Conservation (phyloP, 176 grass and related monocot species). For the Carex littledalei region DNA sequence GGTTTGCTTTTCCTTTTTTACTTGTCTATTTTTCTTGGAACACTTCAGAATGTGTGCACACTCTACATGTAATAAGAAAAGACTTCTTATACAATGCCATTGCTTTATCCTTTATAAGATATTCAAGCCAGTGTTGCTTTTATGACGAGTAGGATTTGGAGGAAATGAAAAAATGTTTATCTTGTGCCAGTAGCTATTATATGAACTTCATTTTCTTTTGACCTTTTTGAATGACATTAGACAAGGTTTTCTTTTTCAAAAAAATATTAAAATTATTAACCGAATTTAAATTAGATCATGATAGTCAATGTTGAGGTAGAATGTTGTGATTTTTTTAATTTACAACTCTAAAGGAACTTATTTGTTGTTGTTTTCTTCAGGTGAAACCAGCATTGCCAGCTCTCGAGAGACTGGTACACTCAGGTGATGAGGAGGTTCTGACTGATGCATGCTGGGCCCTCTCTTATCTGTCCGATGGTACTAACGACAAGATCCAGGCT, state of each 20-base stretch:
- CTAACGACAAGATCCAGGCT: constrained; percentile 94
- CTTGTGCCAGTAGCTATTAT: neutral
- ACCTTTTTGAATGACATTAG: neutral
- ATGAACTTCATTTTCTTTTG: neutral
- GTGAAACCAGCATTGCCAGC: constrained; percentile 79
- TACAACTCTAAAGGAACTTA: neutral
- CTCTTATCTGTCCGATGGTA: constrained; percentile 89
- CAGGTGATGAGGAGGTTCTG: constrained; percentile 86
- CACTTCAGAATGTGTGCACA: neutral
- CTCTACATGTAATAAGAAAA: neutral
- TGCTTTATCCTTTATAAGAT: neutral
- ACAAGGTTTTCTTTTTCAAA: neutral
- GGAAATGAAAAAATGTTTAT: neutral
- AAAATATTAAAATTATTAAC: neutral
- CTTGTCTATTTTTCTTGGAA: neutral
- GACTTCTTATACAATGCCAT: neutral
- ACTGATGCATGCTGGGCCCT: constrained; percentile 96
- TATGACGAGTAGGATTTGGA: neutral
- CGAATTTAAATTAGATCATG: neutral
- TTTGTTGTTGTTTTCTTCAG: constrained; percentile 30
- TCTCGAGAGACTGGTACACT: constrained; percentile 80
- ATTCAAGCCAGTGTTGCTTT: neutral
- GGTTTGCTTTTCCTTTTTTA: constrained; percentile 31
- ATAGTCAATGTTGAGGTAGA: neutral
- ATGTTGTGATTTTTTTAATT: neutral